Conservation (phyloP, 176 grass and related monocot genomes). For the Cocos nucifera region DNA sequence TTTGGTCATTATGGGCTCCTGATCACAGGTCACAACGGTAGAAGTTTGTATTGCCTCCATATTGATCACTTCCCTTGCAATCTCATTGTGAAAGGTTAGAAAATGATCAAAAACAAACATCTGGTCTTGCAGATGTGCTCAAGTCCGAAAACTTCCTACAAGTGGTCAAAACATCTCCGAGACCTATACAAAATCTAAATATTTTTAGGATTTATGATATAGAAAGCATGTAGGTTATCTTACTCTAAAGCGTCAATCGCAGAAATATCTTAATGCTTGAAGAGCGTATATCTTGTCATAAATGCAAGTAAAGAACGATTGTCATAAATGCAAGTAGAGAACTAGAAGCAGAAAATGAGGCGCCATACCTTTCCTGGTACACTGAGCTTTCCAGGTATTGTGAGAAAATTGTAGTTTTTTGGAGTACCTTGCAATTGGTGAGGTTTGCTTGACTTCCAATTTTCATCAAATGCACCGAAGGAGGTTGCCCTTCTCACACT, state of each 20-base stretch:
- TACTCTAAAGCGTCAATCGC: conserved; percentile 69
- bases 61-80: conserved; percentile 50
- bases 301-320: too few species aligned
- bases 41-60: conserved; percentile 72
- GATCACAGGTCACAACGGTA: conserved; percentile 10
- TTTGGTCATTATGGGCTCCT: neutral
- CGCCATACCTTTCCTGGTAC: conserved; percentile 47
- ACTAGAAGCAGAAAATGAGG: too few species aligned
- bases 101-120: conserved; percentile 63
- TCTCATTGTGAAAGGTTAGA: conserved; percentile 71
- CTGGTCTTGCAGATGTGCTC: conserved; percentile 49
- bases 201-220: too few species aligned
- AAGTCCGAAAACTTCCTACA: conserved; percentile 64
- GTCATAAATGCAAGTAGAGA: too few species aligned
- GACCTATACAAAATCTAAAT: too few species aligned
- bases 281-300: conserved; percentile 17
- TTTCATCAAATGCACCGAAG: conserved; percentile 19
- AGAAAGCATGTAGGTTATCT: neutral
- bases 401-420: conserved; percentile 17
- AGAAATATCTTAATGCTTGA: conserved; percentile 62
- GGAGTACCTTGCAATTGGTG: conserved; percentile 17
- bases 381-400: conserved; percentile 56
- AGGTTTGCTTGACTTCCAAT: conserved; percentile 26
- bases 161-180: neutral
- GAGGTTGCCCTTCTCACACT: conserved; percentile 23